Evolutionary conservation across 148 eudicot species (phyloP).

Genomic region (Persicaria tinctoria): DNA sequence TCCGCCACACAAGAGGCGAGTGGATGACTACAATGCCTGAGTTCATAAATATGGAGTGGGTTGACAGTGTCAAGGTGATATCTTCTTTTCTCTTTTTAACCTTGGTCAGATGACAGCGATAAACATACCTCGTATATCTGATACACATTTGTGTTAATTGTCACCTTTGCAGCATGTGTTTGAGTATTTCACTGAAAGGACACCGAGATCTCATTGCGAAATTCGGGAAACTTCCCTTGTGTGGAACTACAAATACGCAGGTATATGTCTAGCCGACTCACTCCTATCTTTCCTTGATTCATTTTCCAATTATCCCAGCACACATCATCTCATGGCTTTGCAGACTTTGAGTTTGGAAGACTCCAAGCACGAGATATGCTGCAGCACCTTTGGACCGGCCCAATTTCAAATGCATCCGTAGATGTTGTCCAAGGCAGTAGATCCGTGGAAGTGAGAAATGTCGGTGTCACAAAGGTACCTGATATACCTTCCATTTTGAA

Average conservation of each 20-base stretch:
- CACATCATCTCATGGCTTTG: neutral
- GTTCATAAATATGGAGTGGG: conserved; percentile 94
- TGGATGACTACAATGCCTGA: conserved; percentile 99
- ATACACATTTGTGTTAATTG: conserved; percentile 6
- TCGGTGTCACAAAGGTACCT: conserved; percentile 88
- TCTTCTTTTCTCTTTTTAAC: neutral
- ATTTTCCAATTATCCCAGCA: neutral
- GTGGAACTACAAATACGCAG: conserved; percentile 97
- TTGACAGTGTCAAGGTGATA: conserved; percentile 74
- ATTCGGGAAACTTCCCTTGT: conserved; percentile 94
- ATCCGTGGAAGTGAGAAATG: conserved; percentile 93
- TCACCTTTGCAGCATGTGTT: conserved; percentile 66
- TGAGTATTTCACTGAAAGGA: conserved; percentile 90
- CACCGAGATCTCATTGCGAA: conserved; percentile 94
- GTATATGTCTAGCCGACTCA: conserved; percentile 20
- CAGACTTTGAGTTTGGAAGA: conserved; percentile 89
- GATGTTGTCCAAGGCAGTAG: conserved; percentile 97
- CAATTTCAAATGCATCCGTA: conserved; percentile 88
- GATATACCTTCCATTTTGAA: neutral
- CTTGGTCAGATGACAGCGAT: neutral
- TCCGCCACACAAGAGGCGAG: conserved; percentile 69
- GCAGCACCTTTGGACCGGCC: conserved; percentile 99
- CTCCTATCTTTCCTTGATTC: neutral
- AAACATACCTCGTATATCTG: neutral
- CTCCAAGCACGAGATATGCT: conserved; percentile 96